phyloP scores from a whole-genome alignment of 2,329 filamentous ascomycete species.

The Ophiostoma novo-ulmi region DNA sequence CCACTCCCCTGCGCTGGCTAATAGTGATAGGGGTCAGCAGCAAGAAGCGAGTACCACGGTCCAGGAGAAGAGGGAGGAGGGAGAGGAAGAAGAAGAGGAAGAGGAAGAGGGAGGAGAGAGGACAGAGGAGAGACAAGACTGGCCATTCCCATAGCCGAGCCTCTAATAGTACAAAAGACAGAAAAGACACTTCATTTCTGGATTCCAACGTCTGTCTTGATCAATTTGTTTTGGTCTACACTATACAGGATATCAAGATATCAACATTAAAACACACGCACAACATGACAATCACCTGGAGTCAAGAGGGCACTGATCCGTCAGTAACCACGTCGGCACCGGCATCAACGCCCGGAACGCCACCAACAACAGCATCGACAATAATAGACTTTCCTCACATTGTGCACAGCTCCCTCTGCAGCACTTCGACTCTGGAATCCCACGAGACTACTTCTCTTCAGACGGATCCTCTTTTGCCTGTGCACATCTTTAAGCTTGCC shows the following conservation, averaged over 20 bases:
- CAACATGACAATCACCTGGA: neutral
- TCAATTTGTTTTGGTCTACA: neutral
- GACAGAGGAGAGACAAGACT: neutral
- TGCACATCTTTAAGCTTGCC: conserved; percentile 18
- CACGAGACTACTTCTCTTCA: neutral
- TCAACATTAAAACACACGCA: neutral
- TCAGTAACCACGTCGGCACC: neutral
- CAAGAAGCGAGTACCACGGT: neutral
- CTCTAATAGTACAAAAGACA: neutral
- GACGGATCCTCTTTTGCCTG: neutral
- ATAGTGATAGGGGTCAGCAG: neutral
- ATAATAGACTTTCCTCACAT: neutral
- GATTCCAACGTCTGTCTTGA: no score
- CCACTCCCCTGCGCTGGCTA: neutral
- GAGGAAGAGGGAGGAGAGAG: no score
- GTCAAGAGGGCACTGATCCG: neutral
- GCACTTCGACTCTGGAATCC: neutral
- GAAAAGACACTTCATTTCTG: neutral
- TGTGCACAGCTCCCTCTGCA: neutral
- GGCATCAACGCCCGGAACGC: no score
- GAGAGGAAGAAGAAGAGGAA: no score
- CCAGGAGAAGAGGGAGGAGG: no score
- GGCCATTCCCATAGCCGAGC: neutral
- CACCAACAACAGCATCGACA: neutral
- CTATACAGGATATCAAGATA: neutral